Evolutionary conservation across 805 yeast species (phyloP), one percentile per base, ranked within the genome.

Genomic region (Middelhovenomyces tepae): DNA sequence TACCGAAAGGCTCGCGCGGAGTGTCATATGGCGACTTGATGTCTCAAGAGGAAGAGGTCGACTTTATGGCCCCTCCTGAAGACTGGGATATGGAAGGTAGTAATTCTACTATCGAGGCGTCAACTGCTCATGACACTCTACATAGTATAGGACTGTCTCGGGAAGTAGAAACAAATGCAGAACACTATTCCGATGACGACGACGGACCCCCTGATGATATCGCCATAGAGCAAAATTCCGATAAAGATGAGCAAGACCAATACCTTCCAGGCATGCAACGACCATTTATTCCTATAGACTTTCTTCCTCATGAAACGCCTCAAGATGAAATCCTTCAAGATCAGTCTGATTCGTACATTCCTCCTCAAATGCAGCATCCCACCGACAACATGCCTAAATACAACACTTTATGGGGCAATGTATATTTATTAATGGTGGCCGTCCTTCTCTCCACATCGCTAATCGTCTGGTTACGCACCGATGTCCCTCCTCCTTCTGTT

Each of bases 191-290:
- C 9, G 42, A 34, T 11, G 46, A 22, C 18, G 44, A 40, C 18
- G 47, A 42, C 10, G 50, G 44, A 22, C 59, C 59, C 7, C 58
- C 58, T 1, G 43, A 36, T 7, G 60, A 55, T 20, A 27, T 55
- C 20, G 49, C 53, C 2, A 39, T 53, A 10, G 56, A 37, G 37
- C 14, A 17, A 28, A 14, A 4, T 16, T 31, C 19, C 20, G 7
- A 10, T 9, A 3, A 9, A 14, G 8, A 15, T 22, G 20, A 17
- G 11, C 19, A n/a, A n/a, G 7, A 21, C 30, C 16, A 22, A 16
- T 8, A 17, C 11, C 15, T 16, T 16, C 17, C 20, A 13, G 19
- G 16, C 25, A 19, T 28, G 26, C 31, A 31, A 35, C 35, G 16
- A 13, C 25, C 32, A 10, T 30, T 31, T 20, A 27, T 22, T 6